phyloP scores from a whole-genome alignment of 2,329 filamentous ascomycete species.

The Lasiodiplodia hormozganensis region DNA sequence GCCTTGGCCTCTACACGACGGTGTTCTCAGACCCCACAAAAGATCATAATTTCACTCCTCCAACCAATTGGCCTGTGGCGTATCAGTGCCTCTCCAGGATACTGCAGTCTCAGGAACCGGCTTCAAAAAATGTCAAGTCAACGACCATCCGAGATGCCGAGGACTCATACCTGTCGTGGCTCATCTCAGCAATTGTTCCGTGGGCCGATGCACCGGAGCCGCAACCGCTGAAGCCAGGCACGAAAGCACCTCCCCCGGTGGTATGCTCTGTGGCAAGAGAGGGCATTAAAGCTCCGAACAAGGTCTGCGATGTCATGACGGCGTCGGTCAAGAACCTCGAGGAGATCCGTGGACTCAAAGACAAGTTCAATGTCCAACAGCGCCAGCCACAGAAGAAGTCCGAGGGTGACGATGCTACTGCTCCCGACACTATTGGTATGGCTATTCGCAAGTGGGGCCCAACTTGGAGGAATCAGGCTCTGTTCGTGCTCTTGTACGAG shows the following conservation, averaged over 20 bases:
- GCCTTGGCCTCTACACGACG: conserved; percentile 71
- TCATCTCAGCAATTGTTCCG: conserved; percentile 75
- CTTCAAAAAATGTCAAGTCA: conserved; percentile 8
- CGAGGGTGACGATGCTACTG: conserved; percentile 47
- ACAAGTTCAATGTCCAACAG: conserved; percentile 55
- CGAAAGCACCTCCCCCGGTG: conserved; percentile 64
- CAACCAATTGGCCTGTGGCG: conserved; percentile 67
- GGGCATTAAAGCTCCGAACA: conserved; percentile 81
- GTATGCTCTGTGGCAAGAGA: conserved; percentile 72
- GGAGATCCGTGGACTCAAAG: conserved; percentile 70
- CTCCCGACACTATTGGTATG: conserved; percentile 74
- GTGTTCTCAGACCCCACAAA: conserved; percentile 74
- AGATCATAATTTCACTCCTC: conserved; percentile 60
- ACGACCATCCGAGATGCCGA: conserved; percentile 68
- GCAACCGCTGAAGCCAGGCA: conserved; percentile 48
- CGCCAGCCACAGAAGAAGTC: conserved; percentile 55
- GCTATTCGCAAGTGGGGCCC: conserved; percentile 74
- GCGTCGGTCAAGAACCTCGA: conserved; percentile 67
- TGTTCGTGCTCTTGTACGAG: conserved; percentile 73
- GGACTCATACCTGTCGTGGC: conserved; percentile 76
- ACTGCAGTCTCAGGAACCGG: neutral
- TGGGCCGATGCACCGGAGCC: conserved; percentile 64
- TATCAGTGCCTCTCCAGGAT: conserved; percentile 65
- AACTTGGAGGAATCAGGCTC: conserved; percentile 74
- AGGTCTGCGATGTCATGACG: conserved; percentile 71